Base-by-base conservation (phyloP, 106 monocot species). In the Apostasia ramifera region DNA sequence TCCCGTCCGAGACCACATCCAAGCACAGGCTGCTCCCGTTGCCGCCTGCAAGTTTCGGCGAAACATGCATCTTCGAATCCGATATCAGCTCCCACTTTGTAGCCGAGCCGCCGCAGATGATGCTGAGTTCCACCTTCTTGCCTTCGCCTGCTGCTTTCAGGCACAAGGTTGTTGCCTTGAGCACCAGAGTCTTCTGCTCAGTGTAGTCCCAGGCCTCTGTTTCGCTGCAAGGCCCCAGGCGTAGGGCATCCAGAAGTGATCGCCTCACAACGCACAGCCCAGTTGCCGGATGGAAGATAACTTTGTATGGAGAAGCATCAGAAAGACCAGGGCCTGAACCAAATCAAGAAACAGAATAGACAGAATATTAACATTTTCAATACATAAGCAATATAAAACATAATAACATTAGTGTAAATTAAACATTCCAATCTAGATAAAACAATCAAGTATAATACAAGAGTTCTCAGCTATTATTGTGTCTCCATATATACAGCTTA, bases 221-320 rank as follows among this genome's bases (percentile, higher is more conserved):
- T 43, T 80, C 59, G 44, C 57, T 37, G 74, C 94, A 95, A 2
- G 71, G 53, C 37, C 91, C 88, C 37, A 94, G 69, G 5, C 54
- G 63, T 9, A 82, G 71, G 1, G 58, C 43, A 6, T 79, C 54
- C 0, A 62, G 15, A n/a, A 62, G 51, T 71, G 70, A 74, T 10
- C 71, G 72, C 57, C 46, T 69, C 50, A 63, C 15, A 13, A 91
- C 65, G 45, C 94, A 95, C 2, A 84, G 70, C 8, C 94, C 94
- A 5, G 81, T 80, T 53, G 75, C 64, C 2, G 94, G 94, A 72
- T 95, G 94, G 80, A 84, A 95, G 43, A 95, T 56, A 12, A 86
- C 48, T 42, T 74, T 73, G 80, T 91, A 75, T 11, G 72, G 71
- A 11, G 66, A 10, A 8, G 48, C n/a, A 3, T 59, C 58, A 3